Conservation (phyloP, 108 stramenopile genomes). For the Fragilaria crotonensis region DNA sequence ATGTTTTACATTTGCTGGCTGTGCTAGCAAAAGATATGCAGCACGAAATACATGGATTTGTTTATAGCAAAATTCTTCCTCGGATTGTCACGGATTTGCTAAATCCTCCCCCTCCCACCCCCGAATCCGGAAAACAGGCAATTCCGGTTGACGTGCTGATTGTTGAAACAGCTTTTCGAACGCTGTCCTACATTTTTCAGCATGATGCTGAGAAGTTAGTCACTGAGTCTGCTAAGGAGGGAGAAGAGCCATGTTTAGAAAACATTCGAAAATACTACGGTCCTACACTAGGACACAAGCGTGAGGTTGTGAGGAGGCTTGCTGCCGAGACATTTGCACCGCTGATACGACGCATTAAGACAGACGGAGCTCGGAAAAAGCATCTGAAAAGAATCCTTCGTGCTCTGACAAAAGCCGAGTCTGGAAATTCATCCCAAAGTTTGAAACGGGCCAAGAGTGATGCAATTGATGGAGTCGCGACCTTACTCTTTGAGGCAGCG, state of each 20-base stretch:
- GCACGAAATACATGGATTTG: conserved; percentile 71
- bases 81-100: conserved; percentile 69
- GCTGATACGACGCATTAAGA: conserved; percentile 57
- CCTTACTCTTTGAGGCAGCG: conserved; percentile 56
- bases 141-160: conserved; percentile 63
- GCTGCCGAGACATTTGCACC: conserved; percentile 79
- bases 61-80: conserved; percentile 55
- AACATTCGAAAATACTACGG: conserved; percentile 75
- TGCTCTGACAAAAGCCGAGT: conserved; percentile 41
- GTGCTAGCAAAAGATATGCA: conserved; percentile 78
- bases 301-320: conserved; percentile 62
- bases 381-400: conserved; percentile 65
- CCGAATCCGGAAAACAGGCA: conserved; percentile 39
- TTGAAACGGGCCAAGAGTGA: conserved; percentile 42
- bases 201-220: conserved; percentile 62
- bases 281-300: conserved; percentile 54
- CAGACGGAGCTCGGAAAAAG: conserved; percentile 40
- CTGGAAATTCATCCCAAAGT: conserved; percentile 2
- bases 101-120: conserved; percentile 50
- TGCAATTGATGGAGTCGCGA: conserved; percentile 76
- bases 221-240: conserved; percentile 6
- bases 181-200: conserved; percentile 71
- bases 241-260: conserved; percentile 43
- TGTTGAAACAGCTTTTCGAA: conserved; percentile 74
- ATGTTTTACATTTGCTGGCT: conserved; percentile 71